Conservation (phyloP, 1,284 basidiomycete species). For the Fomitopsis betulina region DNA sequence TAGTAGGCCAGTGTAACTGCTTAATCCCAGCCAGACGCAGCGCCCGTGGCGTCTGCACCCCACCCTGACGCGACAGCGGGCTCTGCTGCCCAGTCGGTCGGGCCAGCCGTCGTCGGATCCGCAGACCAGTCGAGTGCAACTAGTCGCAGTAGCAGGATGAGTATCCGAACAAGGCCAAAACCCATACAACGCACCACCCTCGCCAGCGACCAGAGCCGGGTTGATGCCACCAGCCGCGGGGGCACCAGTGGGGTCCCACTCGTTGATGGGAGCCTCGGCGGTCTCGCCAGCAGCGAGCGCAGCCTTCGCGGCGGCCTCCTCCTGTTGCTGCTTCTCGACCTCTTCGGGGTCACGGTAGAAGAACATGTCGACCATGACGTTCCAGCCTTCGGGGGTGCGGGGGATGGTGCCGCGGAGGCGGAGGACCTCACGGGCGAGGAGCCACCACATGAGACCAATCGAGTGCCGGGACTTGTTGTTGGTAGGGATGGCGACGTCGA, state of each 20-base stretch:
- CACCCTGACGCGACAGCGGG: conserved; percentile 52
- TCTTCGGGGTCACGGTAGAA: conserved; percentile 99
- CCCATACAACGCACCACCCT: conserved; percentile 49
- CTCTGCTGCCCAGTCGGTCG: conserved; percentile 86
- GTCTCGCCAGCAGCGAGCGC: conserved; percentile 52
- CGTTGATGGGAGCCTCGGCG: conserved; percentile 51
- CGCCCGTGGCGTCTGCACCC: conserved; percentile 50
- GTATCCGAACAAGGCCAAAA: neutral
- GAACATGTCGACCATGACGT: conserved; percentile 99
- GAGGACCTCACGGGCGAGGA: conserved; percentile 96
- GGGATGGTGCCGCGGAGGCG: conserved; percentile 92
- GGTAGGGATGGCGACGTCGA: conserved; percentile 97
- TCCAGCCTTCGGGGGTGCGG: conserved; percentile 89
- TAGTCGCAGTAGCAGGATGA: conserved; percentile 23
- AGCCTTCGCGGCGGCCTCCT: conserved; percentile 83
- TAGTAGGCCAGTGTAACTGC: conserved; percentile 8
- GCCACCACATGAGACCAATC: conserved; percentile 98
- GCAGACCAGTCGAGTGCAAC: conserved; percentile 85
- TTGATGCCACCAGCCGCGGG: conserved; percentile 69
- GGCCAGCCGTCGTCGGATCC: conserved; percentile 48
- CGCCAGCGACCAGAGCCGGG: conserved; percentile 67
- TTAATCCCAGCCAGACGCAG: conserved; percentile 57
- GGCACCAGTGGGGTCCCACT: conserved; percentile 79
- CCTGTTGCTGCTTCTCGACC: conserved; percentile 94
- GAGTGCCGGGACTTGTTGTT: conserved; percentile 99